Percentiles rank a stretch among this genome's conserved stretches.
phyloP scores from a whole-genome alignment of 169 alveolate species.

The Plasmodium knowlesi region DNA sequence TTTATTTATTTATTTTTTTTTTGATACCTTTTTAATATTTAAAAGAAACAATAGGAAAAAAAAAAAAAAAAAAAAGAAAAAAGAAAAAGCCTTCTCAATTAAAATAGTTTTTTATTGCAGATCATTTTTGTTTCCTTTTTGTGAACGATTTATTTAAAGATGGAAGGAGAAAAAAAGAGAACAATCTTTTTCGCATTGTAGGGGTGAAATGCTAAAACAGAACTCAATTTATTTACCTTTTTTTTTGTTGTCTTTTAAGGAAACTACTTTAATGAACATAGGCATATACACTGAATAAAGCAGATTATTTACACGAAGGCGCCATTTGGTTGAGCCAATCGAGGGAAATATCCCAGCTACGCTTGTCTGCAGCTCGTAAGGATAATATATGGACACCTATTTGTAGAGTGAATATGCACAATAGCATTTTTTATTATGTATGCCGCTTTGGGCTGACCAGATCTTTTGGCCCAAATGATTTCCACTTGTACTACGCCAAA shows the following conservation, averaged over 20 bases:
- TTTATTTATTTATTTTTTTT: conserved; percentile 31
- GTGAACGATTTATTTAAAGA: not conserved
- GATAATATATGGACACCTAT: not conserved
- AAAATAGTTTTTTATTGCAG: conserved; percentile 2
- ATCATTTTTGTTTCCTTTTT: not conserved
- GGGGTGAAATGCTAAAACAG: not conserved
- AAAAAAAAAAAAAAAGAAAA: not conserved
- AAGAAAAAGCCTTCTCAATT: conserved; percentile 10
- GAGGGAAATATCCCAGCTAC: not conserved
- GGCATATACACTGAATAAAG: not conserved
- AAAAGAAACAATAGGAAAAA: conserved; percentile 3
- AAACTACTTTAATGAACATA: not conserved
- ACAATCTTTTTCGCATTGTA: not conserved
- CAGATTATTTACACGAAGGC: not conserved
- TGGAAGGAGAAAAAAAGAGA: not conserved
- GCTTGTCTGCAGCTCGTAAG: not conserved
- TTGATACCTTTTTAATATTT: conserved; percentile 1
- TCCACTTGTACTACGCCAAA: not conserved
- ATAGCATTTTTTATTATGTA: not conserved
- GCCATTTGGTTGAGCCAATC: not conserved
- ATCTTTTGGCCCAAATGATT: not conserved
- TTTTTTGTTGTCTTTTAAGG: not conserved
- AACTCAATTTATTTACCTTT: not conserved
- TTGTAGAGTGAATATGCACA: not conserved
- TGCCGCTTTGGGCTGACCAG: not conserved